Base-by-base conservation (phyloP, 257 asterid genomes). In the Capsicum baccatum region DNA sequence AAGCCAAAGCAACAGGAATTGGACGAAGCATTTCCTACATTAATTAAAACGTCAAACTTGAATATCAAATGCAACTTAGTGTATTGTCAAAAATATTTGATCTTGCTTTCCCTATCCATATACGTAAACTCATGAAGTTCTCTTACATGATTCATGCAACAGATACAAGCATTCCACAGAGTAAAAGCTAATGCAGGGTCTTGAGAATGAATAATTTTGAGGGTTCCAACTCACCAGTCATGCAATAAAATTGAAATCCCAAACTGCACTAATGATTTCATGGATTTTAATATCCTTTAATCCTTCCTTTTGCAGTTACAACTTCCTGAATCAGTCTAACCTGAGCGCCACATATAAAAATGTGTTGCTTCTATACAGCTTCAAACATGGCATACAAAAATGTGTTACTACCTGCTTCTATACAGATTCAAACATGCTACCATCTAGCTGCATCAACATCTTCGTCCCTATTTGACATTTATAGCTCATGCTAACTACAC, bases 1-100 rank as follows among this genome's bases (percentile, higher is more conserved):
- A 96, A 79, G 99, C 99, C 87, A 94, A 85, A 44, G 99, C 99
- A 66, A 94, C 98, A n/a, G 98, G 99, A 84, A 96, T 96, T 13
- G 98, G 99, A 64, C 98, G 95, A 35, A 94, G 97, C 98, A 96
- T 94, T 90, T 96, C 99, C 98, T 94, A 85, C 84, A 87, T 35
- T 63, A 79, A 13, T 83, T 68, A 12, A 76, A 37, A 76, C 64
- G 26, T 26, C 50, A 54, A 74, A 74, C 62, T 14, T 78, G 15
- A 54, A 33, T 48, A 74, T 19, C 6, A 52, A 13, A 76, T 19
- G 62, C 21, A 52, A 26, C 59, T 76, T 21, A 47, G 48, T 21
- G 12, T 11, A 10, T 15, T 12, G 14, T 26, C 21, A 52, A 76
- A 52, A 52, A 21, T 52, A 52, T 8, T 52, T 26, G 26, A 52